Conservation (phyloP, 805 yeast genomes). For the Candida hungchunana region DNA sequence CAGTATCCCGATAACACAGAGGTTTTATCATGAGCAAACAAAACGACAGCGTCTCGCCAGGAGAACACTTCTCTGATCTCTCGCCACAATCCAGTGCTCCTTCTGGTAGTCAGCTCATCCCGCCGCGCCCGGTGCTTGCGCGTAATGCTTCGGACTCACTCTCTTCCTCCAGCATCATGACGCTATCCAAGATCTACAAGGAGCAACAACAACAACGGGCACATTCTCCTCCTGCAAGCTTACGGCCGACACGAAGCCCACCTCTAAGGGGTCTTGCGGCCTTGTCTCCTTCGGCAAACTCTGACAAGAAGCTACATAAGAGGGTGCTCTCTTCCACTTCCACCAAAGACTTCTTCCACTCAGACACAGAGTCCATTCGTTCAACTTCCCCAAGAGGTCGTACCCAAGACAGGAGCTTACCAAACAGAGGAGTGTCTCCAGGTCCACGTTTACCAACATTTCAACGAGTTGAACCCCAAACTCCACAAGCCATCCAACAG, state of each 20-base stretch:
- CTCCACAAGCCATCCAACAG: constrained; percentile 1
- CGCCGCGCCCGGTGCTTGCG: constrained; percentile 2
- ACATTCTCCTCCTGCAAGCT: constrained; percentile 3
- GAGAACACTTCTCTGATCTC: constrained; percentile 2
- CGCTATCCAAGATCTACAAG: constrained; percentile 23
- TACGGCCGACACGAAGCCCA: constrained; percentile 5
- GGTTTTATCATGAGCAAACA: too few species aligned
- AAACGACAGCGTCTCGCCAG: too few species aligned
- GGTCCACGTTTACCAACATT: constrained; percentile 22
- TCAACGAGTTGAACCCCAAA: constrained; percentile 16
- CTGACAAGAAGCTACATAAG: constrained; percentile 23
- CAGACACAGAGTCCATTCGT: too few species aligned
- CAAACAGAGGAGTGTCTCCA: constrained; percentile 4
- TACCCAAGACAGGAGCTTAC: too few species aligned
- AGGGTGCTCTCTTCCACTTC: constrained; percentile 23
- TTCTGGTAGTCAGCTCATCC: not conserved
- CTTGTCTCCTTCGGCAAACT: constrained; percentile 3
- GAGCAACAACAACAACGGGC: constrained; percentile 12
- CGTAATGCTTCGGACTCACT: constrained; percentile 9
- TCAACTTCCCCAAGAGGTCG: too few species aligned
- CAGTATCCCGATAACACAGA: too few species aligned
- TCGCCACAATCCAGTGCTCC: constrained; percentile 8
- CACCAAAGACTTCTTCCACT: constrained; percentile 16
- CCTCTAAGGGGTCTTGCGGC: constrained; percentile 3
- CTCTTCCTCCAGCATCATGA: constrained; percentile 23